Percentiles rank a stretch among this genome's conserved stretches.
phyloP scores from a whole-genome alignment of 2,329 filamentous ascomycete genomes.

The Microcera coccophila region DNA sequence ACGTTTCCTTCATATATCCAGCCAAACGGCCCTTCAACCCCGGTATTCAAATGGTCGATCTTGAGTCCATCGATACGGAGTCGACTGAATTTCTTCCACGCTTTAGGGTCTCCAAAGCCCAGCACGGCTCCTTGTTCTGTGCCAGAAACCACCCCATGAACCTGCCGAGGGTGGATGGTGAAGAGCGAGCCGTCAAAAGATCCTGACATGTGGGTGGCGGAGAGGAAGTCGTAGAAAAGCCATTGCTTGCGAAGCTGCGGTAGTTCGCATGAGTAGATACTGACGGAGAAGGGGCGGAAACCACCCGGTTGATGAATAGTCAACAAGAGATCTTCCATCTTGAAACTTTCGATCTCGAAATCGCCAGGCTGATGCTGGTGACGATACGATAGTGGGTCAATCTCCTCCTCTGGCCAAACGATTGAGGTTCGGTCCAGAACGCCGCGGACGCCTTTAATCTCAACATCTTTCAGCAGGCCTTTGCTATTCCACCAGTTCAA shows the following conservation, averaged over 20 bases:
- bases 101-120: constrained; percentile 60
- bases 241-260: constrained; percentile 91
- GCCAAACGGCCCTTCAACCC: constrained; percentile 87
- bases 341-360: constrained; percentile 96
- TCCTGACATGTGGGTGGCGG: constrained; percentile 92
- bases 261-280: constrained; percentile 92
- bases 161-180: constrained; percentile 91
- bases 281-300: constrained; percentile 93
- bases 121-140: constrained; percentile 49
- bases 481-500: constrained; percentile 99
- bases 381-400: constrained; percentile 82
- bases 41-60: constrained; percentile 93
- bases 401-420: constrained; percentile 56
- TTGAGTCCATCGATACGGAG: constrained; percentile 89
- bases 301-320: constrained; percentile 85
- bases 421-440: constrained; percentile 88
- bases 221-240: constrained; percentile 96
- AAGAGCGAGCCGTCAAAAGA: constrained; percentile 95
- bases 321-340: constrained; percentile 86
- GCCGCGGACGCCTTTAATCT: constrained; percentile 88
- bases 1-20: constrained; percentile 98
- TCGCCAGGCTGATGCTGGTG: constrained; percentile 87
- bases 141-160: constrained; percentile 70
- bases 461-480: constrained; percentile 84
- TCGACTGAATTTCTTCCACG: constrained; percentile 94